Evolutionary conservation across 495 filamentous ascomycete species (phyloP).

Genomic region (Articulospora tetracladia): DNA sequence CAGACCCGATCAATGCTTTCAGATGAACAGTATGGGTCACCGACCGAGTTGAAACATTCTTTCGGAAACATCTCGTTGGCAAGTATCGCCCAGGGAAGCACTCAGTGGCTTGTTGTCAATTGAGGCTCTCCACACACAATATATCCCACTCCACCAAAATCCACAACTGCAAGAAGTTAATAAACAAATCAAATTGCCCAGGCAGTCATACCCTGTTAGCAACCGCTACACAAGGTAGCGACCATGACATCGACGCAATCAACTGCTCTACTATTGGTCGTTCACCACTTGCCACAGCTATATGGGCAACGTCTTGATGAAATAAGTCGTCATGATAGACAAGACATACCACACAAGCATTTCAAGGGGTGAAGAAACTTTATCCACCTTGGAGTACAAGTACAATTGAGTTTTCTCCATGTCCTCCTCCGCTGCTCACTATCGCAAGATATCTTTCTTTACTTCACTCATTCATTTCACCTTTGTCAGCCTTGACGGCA

Average conservation of each 20-base stretch:
- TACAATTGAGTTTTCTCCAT: not conserved
- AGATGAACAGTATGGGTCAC: constrained; percentile 1
- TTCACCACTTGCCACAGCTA: not conserved
- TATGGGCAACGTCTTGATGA: not conserved
- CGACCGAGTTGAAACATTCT: not conserved
- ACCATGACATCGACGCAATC: not conserved
- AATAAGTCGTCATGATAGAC: not conserved
- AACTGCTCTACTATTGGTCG: not conserved
- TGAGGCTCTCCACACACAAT: not conserved
- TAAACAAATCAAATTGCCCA: not conserved
- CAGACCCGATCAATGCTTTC: not conserved
- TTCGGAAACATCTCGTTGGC: not conserved
- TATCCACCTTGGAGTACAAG: not conserved
- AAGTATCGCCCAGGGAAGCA: not conserved
- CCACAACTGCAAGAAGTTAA: not conserved
- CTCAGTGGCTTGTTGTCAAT: not conserved
- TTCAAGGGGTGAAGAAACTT: not conserved
- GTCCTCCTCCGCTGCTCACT: not conserved
- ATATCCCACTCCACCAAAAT: not conserved
- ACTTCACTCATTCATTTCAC: not conserved
- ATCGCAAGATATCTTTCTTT: not conserved
- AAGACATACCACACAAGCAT: not conserved
- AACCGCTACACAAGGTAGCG: not conserved
- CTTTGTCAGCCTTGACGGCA: not conserved
- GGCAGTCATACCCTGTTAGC: not conserved